Evolutionary conservation across 2,329 filamentous ascomycete genomes (phyloP).

Genomic region (Exutisphaerella laricina): DNA sequence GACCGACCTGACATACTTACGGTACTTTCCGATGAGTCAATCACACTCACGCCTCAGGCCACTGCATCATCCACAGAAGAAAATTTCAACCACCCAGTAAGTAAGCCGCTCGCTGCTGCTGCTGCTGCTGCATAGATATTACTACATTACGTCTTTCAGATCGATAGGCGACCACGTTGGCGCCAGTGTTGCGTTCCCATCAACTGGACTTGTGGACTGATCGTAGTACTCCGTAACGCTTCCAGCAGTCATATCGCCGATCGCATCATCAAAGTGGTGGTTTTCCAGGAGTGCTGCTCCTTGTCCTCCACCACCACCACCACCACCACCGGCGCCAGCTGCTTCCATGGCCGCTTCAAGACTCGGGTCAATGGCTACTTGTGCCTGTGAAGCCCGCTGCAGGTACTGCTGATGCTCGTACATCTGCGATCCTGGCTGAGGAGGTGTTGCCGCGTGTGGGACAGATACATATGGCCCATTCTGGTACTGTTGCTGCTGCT

Average conservation of each 20-base stretch:
- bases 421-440: conserved; percentile 20
- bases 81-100: no score
- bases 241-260: conserved; percentile 23
- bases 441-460: conserved; percentile 12
- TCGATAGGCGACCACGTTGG: conserved; percentile 25
- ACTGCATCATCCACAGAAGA: no score
- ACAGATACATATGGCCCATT: conserved; percentile 18
- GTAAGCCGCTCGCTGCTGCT: no score
- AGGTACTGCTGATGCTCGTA: conserved; percentile 32
- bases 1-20: no score
- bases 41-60: no score
- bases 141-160: conserved; percentile 7
- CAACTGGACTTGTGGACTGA: conserved; percentile 21
- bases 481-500: conserved; percentile 21
- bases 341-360: conserved; percentile 24
- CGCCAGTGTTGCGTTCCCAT: conserved; percentile 23
- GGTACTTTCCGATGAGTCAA: no score
- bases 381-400: conserved; percentile 27
- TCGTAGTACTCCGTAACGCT: conserved; percentile 26
- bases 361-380: conserved; percentile 29
- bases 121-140: no score
- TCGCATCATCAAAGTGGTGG: conserved; percentile 30
- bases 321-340: conserved; percentile 8
- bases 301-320: conserved; percentile 2
- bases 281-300: conserved; percentile 15